Base-by-base conservation (phyloP, 768 basidiomycete species). In the Boletus huronensis region DNA sequence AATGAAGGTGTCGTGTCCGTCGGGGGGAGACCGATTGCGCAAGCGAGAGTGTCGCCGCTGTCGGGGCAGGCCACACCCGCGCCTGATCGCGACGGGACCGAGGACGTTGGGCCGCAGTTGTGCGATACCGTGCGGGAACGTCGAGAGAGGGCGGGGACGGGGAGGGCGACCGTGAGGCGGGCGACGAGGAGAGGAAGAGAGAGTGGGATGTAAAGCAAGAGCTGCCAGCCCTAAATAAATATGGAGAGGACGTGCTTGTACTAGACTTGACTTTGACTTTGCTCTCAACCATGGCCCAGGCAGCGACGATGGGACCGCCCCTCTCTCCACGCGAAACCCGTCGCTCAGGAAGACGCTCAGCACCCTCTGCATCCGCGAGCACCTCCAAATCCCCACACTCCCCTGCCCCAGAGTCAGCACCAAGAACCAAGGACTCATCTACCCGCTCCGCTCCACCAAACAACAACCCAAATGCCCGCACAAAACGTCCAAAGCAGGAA, bases 311-410 rank as follows among this genome's bases (percentile, higher is more conserved):
- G 88, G 88, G 87, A 43, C 88, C 88, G 14, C 87, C 88, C 6
- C 79, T 85, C 46, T 88, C 87, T 54, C 88, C 86, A 39, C 77
- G 85, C 65, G 88, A 90, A 72, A 85, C 86, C 48, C 78, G 88
- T 62, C 85, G 88, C 59, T 90, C 88, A 60, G 87, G 85, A 40
- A 76, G 88, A 62, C 87, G 88, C 53, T 84, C 85, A 54, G 81
- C 77, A 5, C 85, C 83, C 42, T 85, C 86, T 40, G 75, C 77
- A 28, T 87, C 86, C 19, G 78, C 83, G 29, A 83, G 82, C 71
- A 77, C 79, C 56, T 85, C 85, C 49, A 87, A 88, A 72, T 88
- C 87, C 23, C 85, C 88, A 61, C 85, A 87, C 71, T 87, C 87
- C 17, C 78, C 82, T 71, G 64, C 74, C 72, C 70, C 84, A 74